Evolutionary conservation across 2,329 filamentous ascomycete genomes (phyloP).

Genomic region (Daldinia sp.): DNA sequence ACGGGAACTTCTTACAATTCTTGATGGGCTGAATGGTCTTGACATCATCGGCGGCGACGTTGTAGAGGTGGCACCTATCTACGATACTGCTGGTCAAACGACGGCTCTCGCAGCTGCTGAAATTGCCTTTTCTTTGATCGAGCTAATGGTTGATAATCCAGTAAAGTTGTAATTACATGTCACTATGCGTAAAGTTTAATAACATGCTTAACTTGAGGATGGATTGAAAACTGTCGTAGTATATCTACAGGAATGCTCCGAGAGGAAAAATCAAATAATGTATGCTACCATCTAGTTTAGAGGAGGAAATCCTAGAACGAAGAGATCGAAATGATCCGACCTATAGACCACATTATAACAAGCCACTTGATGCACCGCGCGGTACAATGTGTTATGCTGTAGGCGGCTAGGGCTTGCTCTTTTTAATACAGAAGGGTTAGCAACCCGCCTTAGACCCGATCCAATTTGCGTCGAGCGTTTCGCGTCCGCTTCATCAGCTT

Average conservation of each 20-base stretch:
- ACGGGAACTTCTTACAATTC: slow-evolving; percentile 78
- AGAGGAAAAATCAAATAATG: slow-evolving; percentile 20
- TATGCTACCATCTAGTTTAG: slow-evolving; percentile 35
- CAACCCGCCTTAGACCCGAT: slow-evolving; percentile 64
- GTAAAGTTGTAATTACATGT: slow-evolving; percentile 32
- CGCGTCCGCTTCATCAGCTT: slow-evolving; percentile 95
- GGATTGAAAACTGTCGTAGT: slow-evolving; percentile 26
- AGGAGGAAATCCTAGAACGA: slow-evolving; percentile 27
- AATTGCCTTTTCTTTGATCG: slow-evolving; percentile 78
- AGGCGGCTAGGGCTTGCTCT: slow-evolving; percentile 23
- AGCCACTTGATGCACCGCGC: slow-evolving; percentile 30
- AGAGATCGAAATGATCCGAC: slow-evolving; percentile 32
- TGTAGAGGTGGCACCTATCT: slow-evolving; percentile 82
- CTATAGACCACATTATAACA: slow-evolving; percentile 47
- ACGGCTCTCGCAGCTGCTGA: slow-evolving; percentile 81
- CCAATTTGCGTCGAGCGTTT: slow-evolving; percentile 87
- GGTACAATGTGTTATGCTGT: slow-evolving; percentile 17
- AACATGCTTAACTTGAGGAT: slow-evolving; percentile 14
- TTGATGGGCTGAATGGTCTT: slow-evolving; percentile 77
- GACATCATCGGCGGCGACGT: slow-evolving; percentile 83
- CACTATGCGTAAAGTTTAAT: background rate
- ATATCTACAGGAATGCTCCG: slow-evolving; percentile 30
- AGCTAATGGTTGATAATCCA: slow-evolving; percentile 66
- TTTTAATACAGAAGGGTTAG: slow-evolving; percentile 40
- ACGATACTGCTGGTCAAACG: slow-evolving; percentile 78